phyloP scores from a whole-genome alignment of 768 basidiomycete genomes.

The Exidia glandulosa region DNA sequence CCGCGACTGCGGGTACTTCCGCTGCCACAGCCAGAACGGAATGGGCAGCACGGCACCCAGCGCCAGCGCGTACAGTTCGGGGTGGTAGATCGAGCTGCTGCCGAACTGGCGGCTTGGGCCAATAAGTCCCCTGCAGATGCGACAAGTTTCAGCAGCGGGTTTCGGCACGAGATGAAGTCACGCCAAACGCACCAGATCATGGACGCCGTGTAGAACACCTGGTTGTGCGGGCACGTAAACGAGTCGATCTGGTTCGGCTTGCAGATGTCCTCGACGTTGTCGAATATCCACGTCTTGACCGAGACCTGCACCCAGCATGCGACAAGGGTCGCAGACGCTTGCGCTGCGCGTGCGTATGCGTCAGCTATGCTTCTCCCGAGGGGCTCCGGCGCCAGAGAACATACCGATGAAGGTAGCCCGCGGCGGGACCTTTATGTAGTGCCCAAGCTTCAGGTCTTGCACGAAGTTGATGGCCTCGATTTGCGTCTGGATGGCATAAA shows the following conservation, averaged over 20 bases:
- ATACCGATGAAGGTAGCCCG: slow-evolving; percentile 28
- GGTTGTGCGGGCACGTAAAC: slow-evolving; percentile 28
- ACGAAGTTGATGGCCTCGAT: slow-evolving; percentile 16
- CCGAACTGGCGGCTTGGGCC: slow-evolving; percentile 34
- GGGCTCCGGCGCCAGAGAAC: slow-evolving; percentile 2
- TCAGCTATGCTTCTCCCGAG: background rate
- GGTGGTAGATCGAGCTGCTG: slow-evolving; percentile 24
- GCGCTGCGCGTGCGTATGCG: slow-evolving; percentile 15
- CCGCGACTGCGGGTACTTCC: slow-evolving; percentile 22
- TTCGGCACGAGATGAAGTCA: background rate
- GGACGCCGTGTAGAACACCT: slow-evolving; percentile 28
- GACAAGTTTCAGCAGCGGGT: background rate
- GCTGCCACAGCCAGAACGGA: slow-evolving; percentile 26
- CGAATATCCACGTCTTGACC: slow-evolving; percentile 27
- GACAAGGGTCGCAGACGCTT: slow-evolving; percentile 22
- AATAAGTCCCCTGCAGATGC: slow-evolving; percentile 28
- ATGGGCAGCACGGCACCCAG: slow-evolving; percentile 30
- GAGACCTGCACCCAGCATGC: slow-evolving; percentile 27
- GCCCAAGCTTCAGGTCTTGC: slow-evolving; percentile 28
- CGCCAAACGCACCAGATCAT: slow-evolving; percentile 25
- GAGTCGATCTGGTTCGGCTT: slow-evolving; percentile 15
- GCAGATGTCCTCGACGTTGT: slow-evolving; percentile 29
- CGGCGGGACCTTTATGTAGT: slow-evolving; percentile 41
- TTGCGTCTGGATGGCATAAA: slow-evolving; percentile 23
- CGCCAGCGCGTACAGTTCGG: slow-evolving; percentile 26